Evolutionary conservation across 2,329 filamentous ascomycete species (phyloP), one percentile per base, ranked within the genome.

Genomic region (Cladorrhinum sp.): DNA sequence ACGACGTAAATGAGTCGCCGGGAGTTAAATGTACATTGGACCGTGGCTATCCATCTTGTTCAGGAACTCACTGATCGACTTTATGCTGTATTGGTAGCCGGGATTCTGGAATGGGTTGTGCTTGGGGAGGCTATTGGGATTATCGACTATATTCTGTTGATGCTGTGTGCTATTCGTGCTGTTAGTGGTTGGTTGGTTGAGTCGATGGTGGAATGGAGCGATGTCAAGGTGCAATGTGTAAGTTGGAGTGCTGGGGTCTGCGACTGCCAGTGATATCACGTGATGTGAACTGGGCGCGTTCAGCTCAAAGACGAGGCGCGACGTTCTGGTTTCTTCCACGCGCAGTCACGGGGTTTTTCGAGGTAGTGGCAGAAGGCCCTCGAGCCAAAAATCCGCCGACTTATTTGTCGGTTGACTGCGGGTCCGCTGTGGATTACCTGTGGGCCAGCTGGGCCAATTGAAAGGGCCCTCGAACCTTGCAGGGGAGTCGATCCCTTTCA

Each of bases 41-140:
- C 95, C 92, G 76, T 95, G 98, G 71, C 99, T 95, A 73, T 99
- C 95, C 89, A 99, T 98, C 81, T 96, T 97, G 65, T 85, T 84
- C 18, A 99, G 76, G 72, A 99, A 97, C 76, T 98, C 93, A 71
- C 93, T 90, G 66, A 99, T 78, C 41, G 90, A 96, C 20, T 77
- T 98, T 98, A 16, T 12, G 32, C 73, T 92, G 91, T 56, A 88
- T 88, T 1, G 90, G 87, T 65, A 91, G 79, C 70, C 84, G 85
- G 45, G 86, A 75, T 61, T 90, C 88, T 5, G 81, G 75, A 7
- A 65, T 41, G 12, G 65, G 23, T 1, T 61, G 59, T 16, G 29
- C 55, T 8, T 56, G 13, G 13, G 57, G 25, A 36, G n/a, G n/a
- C 65, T 67, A 68, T 71, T 50, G 27, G 2, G 16, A n/a, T 7